Evolutionary conservation across 805 yeast genomes (phyloP).

Genomic region (Metschnikowia peoriensis): DNA sequence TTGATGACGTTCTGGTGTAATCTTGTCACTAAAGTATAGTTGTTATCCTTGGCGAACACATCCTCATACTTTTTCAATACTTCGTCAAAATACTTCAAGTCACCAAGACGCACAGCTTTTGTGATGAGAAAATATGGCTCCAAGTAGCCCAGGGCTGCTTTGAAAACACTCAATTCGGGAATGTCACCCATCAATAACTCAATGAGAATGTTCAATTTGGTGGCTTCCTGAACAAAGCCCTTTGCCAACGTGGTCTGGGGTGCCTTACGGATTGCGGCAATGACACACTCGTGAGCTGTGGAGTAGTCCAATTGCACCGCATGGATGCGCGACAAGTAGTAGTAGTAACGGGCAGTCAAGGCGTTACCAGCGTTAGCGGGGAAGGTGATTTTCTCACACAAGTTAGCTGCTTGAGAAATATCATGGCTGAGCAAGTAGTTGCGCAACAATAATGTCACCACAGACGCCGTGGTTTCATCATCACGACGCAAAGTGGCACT

Average conservation of each 20-base stretch:
- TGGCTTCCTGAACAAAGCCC: constrained; percentile 88
- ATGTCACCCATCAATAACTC: constrained; percentile 96
- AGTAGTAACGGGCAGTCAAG: constrained; percentile 86
- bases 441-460: constrained; percentile 83
- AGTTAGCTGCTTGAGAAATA: constrained; percentile 81
- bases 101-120: constrained; percentile 90
- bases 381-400: constrained; percentile 84
- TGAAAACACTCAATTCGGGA: constrained; percentile 83
- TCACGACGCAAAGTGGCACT: constrained; percentile 92
- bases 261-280: constrained; percentile 94
- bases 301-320: constrained; percentile 93
- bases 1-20: constrained; percentile 96
- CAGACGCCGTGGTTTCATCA: constrained; percentile 83
- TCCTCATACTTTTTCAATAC: constrained; percentile 63
- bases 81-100: constrained; percentile 73
- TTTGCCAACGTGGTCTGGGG: constrained; percentile 83
- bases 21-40: constrained; percentile 79
- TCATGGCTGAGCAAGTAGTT: constrained; percentile 76
- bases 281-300: constrained; percentile 82
- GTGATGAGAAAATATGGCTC: constrained; percentile 84
- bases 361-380: constrained; percentile 85
- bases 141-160: constrained; percentile 49
- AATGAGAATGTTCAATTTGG: constrained; percentile 82
- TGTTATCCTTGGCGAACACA: constrained; percentile 69
- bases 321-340: constrained; percentile 84